Conservation (phyloP, 768 basidiomycete species). For the Strobilomyces confusus region DNA sequence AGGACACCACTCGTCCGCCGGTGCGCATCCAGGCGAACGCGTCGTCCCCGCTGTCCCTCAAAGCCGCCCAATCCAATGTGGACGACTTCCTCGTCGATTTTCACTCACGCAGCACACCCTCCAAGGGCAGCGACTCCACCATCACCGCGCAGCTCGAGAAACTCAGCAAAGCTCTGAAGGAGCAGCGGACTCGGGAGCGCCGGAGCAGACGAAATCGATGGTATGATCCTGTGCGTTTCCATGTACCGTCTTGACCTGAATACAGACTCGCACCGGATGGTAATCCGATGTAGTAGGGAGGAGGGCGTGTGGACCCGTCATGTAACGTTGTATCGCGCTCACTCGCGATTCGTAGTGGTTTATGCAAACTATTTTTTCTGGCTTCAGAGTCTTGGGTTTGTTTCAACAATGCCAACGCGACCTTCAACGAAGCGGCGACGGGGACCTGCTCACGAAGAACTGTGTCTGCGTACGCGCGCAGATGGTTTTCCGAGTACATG, state of each 20-base stretch:
- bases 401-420: no score
- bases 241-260: conserved; percentile 2
- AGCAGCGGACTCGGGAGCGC: conserved; percentile 37
- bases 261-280: neutral
- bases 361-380: no score
- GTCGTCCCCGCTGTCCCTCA: conserved; percentile 36
- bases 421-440: no score
- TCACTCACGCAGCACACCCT: conserved; percentile 41
- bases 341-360: no score
- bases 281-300: no score
- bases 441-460: no score
- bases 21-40: conserved; percentile 41
- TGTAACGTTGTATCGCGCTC: no score
- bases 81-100: conserved; percentile 49
- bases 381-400: no score
- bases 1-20: conserved; percentile 45
- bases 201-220: conserved; percentile 4
- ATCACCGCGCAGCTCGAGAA: conserved; percentile 60
- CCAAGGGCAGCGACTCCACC: conserved; percentile 50
- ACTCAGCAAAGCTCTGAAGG: conserved; percentile 47
- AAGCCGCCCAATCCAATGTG: conserved; percentile 37
- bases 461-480: no score
- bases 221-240: neutral
- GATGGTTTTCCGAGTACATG: no score
- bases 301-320: no score